Conservation (phyloP, 2,329 filamentous ascomycete species). For the Myriosclerotinia curreyana region DNA sequence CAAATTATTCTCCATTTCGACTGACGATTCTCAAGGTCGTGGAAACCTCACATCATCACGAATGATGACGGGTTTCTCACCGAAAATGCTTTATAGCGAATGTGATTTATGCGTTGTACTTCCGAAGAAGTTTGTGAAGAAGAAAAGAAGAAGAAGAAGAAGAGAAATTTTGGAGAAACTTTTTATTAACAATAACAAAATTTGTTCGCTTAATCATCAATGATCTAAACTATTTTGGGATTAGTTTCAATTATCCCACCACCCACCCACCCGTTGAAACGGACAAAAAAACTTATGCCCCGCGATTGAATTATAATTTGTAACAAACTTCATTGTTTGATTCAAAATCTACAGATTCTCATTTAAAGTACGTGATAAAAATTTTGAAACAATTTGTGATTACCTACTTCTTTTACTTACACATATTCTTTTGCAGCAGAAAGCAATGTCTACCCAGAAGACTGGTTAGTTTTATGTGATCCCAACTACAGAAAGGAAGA, state of each 20-base stretch:
- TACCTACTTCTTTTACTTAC: not conserved
- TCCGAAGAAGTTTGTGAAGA: conserved; percentile 25
- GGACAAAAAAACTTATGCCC: conserved; percentile 20
- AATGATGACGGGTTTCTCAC: conserved; percentile 26
- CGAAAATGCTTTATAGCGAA: conserved; percentile 27
- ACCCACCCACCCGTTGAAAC: not conserved
- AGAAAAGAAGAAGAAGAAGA: conserved; percentile 21
- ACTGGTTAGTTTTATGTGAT: conserved; percentile 29
- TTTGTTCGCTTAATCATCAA: conserved; percentile 18
- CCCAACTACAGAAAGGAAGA: conserved; percentile 5
- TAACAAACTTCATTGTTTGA: conserved; percentile 18
- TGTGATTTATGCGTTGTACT: conserved; percentile 26
- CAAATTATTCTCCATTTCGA: conserved; percentile 25
- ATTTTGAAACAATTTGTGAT: not conserved
- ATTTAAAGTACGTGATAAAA: conserved; percentile 8
- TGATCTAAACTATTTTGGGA: not conserved
- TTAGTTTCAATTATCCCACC: conserved; percentile 8
- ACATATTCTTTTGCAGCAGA: not conserved
- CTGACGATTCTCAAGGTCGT: conserved; percentile 28
- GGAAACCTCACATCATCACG: conserved; percentile 25
- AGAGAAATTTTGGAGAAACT: not conserved
- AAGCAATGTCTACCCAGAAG: conserved; percentile 27
- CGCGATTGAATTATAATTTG: conserved; percentile 16
- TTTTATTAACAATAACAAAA: conserved; percentile 6
- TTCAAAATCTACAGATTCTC: conserved; percentile 7